Evolutionary conservation across 2,329 filamentous ascomycete genomes (phyloP), one percentile per base, ranked within the genome.

Genomic region (Calonectria multiphialidica): DNA sequence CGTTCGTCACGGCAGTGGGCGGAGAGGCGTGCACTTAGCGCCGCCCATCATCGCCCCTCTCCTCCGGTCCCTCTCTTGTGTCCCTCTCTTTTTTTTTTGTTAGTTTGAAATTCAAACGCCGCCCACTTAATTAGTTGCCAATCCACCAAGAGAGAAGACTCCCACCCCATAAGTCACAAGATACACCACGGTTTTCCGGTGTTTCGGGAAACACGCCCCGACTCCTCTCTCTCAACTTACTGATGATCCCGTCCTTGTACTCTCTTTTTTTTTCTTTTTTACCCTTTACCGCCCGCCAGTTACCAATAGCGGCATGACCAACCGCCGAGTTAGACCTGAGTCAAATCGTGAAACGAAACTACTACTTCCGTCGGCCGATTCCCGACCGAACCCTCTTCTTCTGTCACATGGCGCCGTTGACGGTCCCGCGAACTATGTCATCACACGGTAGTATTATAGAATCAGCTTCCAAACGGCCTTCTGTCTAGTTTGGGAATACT

Each of bases 361-460:
- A 44, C 42, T n/a, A 30, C 16, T 5, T 63, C 16, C 44, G 12
- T 18, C 25, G 15, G 16, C 40, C 28, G 28, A 13, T 12, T 28
- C 18, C 35, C 37, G 16, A 21, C 23, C 55, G 25, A 30, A 30
- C 28, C 28, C 28, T 3, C n/a, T n/a, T n/a, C n/a, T 65, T 50
- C 62, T 18, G n/a, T 40, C 45, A 40, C 23, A 63, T 70, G 49
- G 68, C 68, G 62, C 50, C 21, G 7, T 62, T 25, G 35, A 62
- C 55, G 33, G 57, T 50, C 21, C 44, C 28, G n/a, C 44, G 33
- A 28, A 57, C 57, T 53, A 61, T 42, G 35, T 42, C 62, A 61
- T 61, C 53, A 62, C 40, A 57, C 47, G 42, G 55, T 68, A 40
- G 42, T 25, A 50, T 50, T 62, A 42, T 50, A 68, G 33, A 42